These are phyloP conservation scores for Ceratocystis cubensis DNA, from an alignment of 2,329 filamentous ascomycete genomes.

Conservation along the genomic window DNA sequence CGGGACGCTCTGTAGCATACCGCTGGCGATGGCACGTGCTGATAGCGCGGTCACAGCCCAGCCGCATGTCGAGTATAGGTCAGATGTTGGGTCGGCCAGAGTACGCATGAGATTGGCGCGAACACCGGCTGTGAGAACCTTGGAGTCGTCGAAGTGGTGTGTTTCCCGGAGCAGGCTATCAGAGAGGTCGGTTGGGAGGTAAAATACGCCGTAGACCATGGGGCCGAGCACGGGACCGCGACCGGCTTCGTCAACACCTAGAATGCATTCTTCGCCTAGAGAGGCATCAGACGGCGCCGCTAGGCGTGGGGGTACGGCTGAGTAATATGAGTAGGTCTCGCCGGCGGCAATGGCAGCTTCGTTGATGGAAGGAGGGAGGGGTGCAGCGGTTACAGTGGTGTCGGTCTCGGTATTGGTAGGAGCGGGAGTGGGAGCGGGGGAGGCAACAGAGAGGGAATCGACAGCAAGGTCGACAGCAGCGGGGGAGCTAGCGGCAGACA, in stretches of 20 bases:
- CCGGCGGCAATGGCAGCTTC: conserved; percentile 45
- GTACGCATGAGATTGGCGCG: conserved; percentile 57
- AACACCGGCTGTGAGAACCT: conserved; percentile 70
- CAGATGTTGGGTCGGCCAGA: conserved; percentile 51
- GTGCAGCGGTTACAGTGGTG: conserved; percentile 29
- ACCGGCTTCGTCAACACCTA: conserved; percentile 90
- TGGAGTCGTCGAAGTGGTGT: conserved; percentile 90
- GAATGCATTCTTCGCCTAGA: conserved; percentile 46
- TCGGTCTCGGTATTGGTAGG: neutral
- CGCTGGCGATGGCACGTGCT: conserved; percentile 66
- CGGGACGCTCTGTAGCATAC: conserved; percentile 55
- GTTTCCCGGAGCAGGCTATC: conserved; percentile 62
- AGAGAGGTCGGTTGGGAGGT: conserved; percentile 59
- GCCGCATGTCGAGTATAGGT: conserved; percentile 48
- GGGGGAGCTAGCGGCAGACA: neutral
- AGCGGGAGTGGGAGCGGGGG: neutral
- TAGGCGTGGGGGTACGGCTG: conserved; percentile 51
- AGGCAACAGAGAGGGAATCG: conserved; percentile 6
- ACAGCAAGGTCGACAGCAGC: conserved; percentile 20
- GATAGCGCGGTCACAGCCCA: conserved; percentile 77
- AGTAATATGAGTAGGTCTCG: conserved; percentile 60
- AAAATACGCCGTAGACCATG: conserved; percentile 61
- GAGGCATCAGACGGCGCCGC: conserved; percentile 30
- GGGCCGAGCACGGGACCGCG: conserved; percentile 82
- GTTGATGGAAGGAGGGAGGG: conserved; percentile 60